Percentiles rank a stretch among this genome's conserved stretches.
These are phyloP conservation scores for Sporothrix variecibatus DNA, from an alignment of 2,329 filamentous ascomycete genomes.

Conservation along the genomic window DNA sequence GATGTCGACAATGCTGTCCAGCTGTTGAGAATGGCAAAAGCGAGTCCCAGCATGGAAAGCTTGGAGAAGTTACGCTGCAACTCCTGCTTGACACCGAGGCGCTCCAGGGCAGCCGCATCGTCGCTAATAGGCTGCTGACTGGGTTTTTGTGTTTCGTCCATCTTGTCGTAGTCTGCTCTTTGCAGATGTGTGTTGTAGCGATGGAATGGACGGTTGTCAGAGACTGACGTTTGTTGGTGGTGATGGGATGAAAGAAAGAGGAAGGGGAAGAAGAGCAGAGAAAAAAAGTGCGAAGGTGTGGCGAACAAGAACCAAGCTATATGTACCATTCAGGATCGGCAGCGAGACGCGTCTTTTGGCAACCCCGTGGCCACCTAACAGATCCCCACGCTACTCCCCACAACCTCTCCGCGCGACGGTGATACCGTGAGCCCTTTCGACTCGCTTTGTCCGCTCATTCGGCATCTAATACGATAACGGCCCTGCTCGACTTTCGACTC, in stretches of 20 bases:
- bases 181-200: not conserved
- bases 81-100: slow-evolving; percentile 52
- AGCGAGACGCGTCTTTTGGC: not conserved
- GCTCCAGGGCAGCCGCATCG: slow-evolving; percentile 46
- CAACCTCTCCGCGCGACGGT: not conserved
- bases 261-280: not conserved
- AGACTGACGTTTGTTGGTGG: not conserved
- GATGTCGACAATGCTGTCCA: slow-evolving; percentile 54
- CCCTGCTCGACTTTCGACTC: not conserved
- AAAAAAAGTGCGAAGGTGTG: not conserved
- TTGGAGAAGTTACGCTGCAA: slow-evolving; percentile 53
- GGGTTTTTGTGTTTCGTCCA: slow-evolving; percentile 22
- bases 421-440: not conserved
- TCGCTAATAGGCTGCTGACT: slow-evolving; percentile 17
- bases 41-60: slow-evolving; percentile 50
- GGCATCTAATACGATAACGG: not conserved
- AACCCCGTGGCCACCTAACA: not conserved
- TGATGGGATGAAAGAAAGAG: not conserved
- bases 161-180: not conserved
- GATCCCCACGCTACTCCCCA: not conserved
- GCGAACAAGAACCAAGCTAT: not conserved
- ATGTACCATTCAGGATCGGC: not conserved
- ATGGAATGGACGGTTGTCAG: not conserved
- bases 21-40: slow-evolving; percentile 53
- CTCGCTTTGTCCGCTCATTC: not conserved